Evolutionary conservation across 192 early-diverging fungal species (phyloP).

Genomic region (Mortierella claussenii): DNA sequence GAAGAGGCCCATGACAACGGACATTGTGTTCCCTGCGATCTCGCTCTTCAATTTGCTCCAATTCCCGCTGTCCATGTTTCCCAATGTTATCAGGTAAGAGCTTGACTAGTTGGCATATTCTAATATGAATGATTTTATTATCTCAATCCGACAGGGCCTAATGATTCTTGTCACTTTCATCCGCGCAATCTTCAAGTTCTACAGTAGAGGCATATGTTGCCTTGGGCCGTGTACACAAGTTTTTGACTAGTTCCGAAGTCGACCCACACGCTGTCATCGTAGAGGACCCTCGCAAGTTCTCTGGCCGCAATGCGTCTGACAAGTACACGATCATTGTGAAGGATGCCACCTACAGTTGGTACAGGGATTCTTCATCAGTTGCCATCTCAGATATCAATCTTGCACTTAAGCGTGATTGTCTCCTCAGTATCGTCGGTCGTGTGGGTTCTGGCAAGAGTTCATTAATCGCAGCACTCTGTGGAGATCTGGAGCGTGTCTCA

Average conservation of each 20-base stretch:
- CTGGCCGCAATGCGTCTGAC: slow-evolving; percentile 12
- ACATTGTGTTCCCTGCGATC: slow-evolving; percentile 87
- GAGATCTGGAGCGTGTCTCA: slow-evolving; percentile 81
- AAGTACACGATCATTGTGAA: slow-evolving; percentile 34
- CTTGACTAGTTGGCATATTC: no score
- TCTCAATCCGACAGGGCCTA: no score
- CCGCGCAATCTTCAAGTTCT: slow-evolving; percentile 8
- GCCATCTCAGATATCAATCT: slow-evolving; percentile 38
- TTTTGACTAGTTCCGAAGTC: slow-evolving; percentile 82
- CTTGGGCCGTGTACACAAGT: slow-evolving; percentile 79
- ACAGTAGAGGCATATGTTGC: slow-evolving; percentile 85
- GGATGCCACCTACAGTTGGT: slow-evolving; percentile 48
- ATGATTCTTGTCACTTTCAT: no score
- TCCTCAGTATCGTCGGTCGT: slow-evolving; percentile 38
- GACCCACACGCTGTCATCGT: slow-evolving; percentile 37
- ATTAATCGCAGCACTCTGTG: slow-evolving; percentile 67
- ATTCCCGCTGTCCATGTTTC: slow-evolving; percentile 89
- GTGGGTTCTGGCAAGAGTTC: slow-evolving; percentile 68
- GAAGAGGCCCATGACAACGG: slow-evolving; percentile 70
- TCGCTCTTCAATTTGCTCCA: slow-evolving; percentile 92
- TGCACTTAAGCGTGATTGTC: slow-evolving; percentile 33
- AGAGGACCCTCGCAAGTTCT: neutral
- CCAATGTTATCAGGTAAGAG: slow-evolving; percentile 80
- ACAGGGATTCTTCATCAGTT: slow-evolving; percentile 26
- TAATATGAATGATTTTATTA: no score